Percentiles rank a stretch among this genome's conserved stretches.
Conservation (phyloP, 2,329 filamentous ascomycete species). For the Verruconis gallopava region DNA sequence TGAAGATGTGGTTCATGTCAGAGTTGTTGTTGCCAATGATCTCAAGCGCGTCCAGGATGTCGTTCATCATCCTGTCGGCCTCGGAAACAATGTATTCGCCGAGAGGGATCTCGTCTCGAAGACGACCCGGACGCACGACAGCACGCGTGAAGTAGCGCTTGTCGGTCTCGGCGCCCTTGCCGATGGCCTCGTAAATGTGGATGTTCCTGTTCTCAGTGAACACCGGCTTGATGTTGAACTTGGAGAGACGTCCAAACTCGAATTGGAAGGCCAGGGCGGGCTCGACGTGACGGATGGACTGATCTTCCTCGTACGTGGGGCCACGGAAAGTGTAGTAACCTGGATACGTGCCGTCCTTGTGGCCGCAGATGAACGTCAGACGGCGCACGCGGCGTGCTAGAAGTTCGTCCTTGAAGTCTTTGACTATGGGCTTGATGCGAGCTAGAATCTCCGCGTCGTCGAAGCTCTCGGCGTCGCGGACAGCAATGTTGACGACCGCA, state of each 20-base stretch:
- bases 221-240: constrained; percentile 96
- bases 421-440: constrained; percentile 63
- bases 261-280: constrained; percentile 97
- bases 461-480: constrained; percentile 73
- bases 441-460: constrained; percentile 70
- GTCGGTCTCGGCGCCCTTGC: constrained; percentile 88
- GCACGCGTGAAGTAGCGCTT: constrained; percentile 98
- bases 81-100: constrained; percentile 97
- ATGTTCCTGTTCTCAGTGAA: constrained; percentile 99
- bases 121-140: constrained; percentile 82
- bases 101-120: constrained; percentile 96
- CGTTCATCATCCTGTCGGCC: constrained; percentile 90
- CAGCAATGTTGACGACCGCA: constrained; percentile 82
- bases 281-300: constrained; percentile 93
- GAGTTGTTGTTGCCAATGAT: constrained; percentile 99
- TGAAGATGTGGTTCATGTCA: constrained; percentile 99
- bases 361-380: constrained; percentile 90
- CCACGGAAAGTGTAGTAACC: constrained; percentile 98
- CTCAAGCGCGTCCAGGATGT: constrained; percentile 93
- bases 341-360: constrained; percentile 85
- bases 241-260: constrained; percentile 82
- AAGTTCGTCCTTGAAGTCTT: constrained; percentile 73
- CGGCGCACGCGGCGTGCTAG: constrained; percentile 71
- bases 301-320: constrained; percentile 76
- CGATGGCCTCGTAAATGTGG: constrained; percentile 93